Evolutionary conservation across 495 filamentous ascomycete genomes (phyloP).

Genomic region (Hyaloscypha bicolor): DNA sequence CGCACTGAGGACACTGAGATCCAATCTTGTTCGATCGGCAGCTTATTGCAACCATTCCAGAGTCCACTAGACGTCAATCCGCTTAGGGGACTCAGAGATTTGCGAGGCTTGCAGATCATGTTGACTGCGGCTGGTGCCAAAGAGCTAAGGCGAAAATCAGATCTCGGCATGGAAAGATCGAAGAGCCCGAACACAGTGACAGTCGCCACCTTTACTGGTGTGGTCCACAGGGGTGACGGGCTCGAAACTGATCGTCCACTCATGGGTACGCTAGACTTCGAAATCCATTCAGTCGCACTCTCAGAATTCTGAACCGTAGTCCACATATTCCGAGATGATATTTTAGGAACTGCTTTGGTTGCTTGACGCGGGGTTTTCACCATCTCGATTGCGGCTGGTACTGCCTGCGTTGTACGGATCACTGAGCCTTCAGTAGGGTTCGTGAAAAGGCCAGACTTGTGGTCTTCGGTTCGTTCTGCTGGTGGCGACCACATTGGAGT

Average conservation of each 20-base stretch:
- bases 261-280: constrained; percentile 1
- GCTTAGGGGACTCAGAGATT: neutral
- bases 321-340: constrained; percentile 25
- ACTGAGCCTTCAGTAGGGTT: neutral
- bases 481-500: constrained; percentile 15
- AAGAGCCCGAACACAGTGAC: constrained; percentile 25
- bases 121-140: constrained; percentile 22
- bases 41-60: constrained; percentile 19
- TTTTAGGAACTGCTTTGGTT: neutral
- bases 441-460: constrained; percentile 19
- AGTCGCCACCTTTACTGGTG: neutral
- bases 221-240: constrained; percentile 28
- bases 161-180: constrained; percentile 7
- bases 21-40: constrained; percentile 29
- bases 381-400: constrained; percentile 19
- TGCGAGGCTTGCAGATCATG: constrained; percentile 31
- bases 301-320: neutral
- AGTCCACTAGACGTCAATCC: constrained; percentile 22
- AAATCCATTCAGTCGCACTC: constrained; percentile 11
- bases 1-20: constrained; percentile 32
- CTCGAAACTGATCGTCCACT: neutral
- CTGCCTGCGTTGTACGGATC: constrained; percentile 21
- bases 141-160: constrained; percentile 18
- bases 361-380: constrained; percentile 14
- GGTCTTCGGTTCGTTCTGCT: neutral